Conservation (phyloP, 371 early-diverging fungal species). For the Apophysomyces variabilis region DNA sequence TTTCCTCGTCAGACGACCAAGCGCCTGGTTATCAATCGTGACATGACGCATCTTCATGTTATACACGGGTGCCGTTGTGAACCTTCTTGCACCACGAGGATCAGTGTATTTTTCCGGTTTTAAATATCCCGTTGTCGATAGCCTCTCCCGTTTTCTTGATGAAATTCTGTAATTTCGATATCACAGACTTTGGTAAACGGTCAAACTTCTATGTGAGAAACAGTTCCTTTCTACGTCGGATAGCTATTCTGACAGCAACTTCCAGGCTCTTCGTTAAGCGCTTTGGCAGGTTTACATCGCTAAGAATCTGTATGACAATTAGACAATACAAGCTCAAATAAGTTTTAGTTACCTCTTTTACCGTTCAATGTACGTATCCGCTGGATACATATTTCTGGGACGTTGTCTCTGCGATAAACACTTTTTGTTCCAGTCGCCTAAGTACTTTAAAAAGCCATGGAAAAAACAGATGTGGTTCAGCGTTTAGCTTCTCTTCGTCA, state of each 20-base stretch:
- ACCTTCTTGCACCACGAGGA: neutral
- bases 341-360: neutral
- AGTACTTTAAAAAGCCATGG: too few relatives aligned
- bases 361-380: neutral
- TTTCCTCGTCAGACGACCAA: neutral
- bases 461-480: too few relatives aligned
- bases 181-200: neutral
- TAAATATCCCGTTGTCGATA: neutral
- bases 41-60: neutral
- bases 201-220: neutral
- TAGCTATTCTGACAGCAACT: neutral
- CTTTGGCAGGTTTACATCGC: neutral
- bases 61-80: neutral
- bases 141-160: neutral
- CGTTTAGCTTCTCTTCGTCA: neutral
- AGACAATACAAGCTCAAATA: too few relatives aligned
- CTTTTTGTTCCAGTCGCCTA: too few relatives aligned
- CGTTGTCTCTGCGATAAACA: too few relatives aligned
- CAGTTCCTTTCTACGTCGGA: neutral
- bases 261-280: neutral
- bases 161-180: neutral
- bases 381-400: too few relatives aligned
- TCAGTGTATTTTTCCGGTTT: conserved; percentile 2
- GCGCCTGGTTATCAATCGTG: neutral
- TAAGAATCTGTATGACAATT: neutral